Base-by-base conservation (phyloP, 73 alveolate genomes). In the Paramecium tetraurelia region DNA sequence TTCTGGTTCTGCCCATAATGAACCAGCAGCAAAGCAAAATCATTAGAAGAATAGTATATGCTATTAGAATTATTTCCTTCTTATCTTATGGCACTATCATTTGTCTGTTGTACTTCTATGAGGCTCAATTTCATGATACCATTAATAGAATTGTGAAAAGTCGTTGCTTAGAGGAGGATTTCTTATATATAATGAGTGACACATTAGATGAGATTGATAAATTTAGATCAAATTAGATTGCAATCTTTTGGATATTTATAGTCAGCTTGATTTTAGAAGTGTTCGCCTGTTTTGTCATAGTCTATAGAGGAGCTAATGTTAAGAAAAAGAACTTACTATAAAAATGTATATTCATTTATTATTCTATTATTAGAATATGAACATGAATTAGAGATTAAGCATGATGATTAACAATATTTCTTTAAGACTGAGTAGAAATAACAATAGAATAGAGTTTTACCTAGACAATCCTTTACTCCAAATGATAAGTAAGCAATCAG, bases 231-330 rank as follows among this genome's bases (percentile, higher is more conserved):
- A 31, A 46, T 41, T 80, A 80, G 11, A 43, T 24, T 38, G 90
- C 90, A 44, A 48, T 80, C 33, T 80, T 80, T 80, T 41, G 90
- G 75, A 80, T 80, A 4, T 80, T 80, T 80, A 44, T 80, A 10
- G 22, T 22, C 3, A 58, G 75, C 9, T 22, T 80, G 21, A 44
- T 41, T 3, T 11, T 80, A n/a, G 90, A 80, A 80, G 29, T 80
- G 5, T 80, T 80, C 9, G 46, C 90, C 1, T 27, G 35, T 22
- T 80, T 80, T 41, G 11, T 44, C 9, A n/a, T 80, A 1, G 27
- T 80, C 8, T 80, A 80, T 43, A 80, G 90, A 44, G 57, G 90
- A 40, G 75, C 72, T 16, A 80, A 72, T 72, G 36, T 72, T 14
- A 72, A 72, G 24, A 72, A 72, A 43, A 72, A 72, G 24, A 72